Percentiles rank a stretch among this genome's conserved stretches.
Conservation (phyloP, 345 rosid genomes). For the Moringa oleifera region DNA sequence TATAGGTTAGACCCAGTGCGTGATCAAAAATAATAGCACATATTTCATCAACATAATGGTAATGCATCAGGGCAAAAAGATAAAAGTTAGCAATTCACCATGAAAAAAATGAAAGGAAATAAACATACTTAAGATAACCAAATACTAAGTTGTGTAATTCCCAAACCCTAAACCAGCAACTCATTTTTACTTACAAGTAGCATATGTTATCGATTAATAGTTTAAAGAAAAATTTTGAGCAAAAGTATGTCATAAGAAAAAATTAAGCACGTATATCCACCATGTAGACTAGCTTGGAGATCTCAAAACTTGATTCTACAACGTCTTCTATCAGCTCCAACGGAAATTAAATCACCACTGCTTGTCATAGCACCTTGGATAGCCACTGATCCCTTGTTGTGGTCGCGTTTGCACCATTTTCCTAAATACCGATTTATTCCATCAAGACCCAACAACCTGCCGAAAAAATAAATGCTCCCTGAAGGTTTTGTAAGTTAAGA, state of each 20-base stretch:
- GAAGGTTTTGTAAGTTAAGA: slow-evolving; percentile 19
- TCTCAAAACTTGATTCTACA: slow-evolving; percentile 77
- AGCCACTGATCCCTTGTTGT: slow-evolving; percentile 26
- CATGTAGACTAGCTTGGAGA: slow-evolving; percentile 38
- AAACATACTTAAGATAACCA: too few relatives aligned
- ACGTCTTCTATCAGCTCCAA: slow-evolving; percentile 91
- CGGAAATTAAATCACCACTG: slow-evolving; percentile 55
- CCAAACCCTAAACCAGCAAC: too few relatives aligned
- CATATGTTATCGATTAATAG: neutral
- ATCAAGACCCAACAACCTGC: slow-evolving; percentile 71
- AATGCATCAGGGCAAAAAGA: too few relatives aligned
- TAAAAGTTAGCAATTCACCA: neutral
- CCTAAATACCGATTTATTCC: too few relatives aligned
- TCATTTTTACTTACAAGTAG: too few relatives aligned
- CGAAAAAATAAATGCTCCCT: slow-evolving; percentile 58
- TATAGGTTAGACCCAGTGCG: neutral
- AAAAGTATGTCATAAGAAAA: neutral
- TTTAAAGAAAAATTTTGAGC: too few relatives aligned
- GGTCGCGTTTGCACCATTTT: too few relatives aligned
- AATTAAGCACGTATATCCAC: slow-evolving; percentile 28
- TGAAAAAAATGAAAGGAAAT: neutral
- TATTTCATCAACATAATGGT: too few relatives aligned
- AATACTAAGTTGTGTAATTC: too few relatives aligned
- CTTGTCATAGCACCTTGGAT: too few relatives aligned
- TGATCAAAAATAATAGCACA: too few relatives aligned